Evolutionary conservation across 495 filamentous ascomycete genomes (phyloP).

Genomic region (Xylaria intraflava): DNA sequence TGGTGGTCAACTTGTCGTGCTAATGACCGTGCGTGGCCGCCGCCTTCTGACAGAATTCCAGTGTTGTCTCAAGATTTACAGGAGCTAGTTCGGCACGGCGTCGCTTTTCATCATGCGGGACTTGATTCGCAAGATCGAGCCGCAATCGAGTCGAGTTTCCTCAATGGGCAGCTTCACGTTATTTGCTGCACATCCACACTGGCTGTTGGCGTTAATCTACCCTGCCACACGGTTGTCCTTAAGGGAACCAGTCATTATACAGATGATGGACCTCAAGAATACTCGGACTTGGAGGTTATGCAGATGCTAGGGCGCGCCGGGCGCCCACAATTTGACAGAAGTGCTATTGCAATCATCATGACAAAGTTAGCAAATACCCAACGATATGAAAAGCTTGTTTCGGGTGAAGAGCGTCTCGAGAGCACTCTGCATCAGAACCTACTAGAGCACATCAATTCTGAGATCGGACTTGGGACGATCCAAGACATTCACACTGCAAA

Average conservation of each 20-base stretch:
- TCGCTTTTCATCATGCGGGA: conserved; percentile 93
- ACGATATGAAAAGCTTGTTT: conserved; percentile 76
- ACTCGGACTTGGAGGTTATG: conserved; percentile 90
- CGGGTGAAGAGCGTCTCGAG: conserved; percentile 76
- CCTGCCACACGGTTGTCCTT: conserved; percentile 86
- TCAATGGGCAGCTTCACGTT: conserved; percentile 70
- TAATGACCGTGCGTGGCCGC: conserved; percentile 59
- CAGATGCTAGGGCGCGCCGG: conserved; percentile 97
- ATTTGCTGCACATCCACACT: conserved; percentile 96
- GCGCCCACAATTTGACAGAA: conserved; percentile 85
- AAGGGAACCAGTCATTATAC: conserved; percentile 79
- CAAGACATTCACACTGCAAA: conserved; percentile 63
- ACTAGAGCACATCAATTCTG: conserved; percentile 90
- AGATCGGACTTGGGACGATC: conserved; percentile 81
- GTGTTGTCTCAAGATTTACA: conserved; percentile 57
- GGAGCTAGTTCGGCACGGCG: conserved; percentile 59
- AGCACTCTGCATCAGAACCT: conserved; percentile 83
- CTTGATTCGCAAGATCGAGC: conserved; percentile 65
- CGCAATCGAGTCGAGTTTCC: conserved; percentile 63
- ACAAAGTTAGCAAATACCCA: conserved; percentile 61
- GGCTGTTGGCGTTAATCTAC: conserved; percentile 88
- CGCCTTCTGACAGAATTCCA: conserved; percentile 47
- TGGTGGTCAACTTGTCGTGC: conserved; percentile 54
- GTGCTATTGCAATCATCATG: conserved; percentile 79
- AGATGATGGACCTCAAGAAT: conserved; percentile 60